These are phyloP conservation scores for Rosa persica DNA, from an alignment of 306 rosid species.

Conservation along the genomic window DNA sequence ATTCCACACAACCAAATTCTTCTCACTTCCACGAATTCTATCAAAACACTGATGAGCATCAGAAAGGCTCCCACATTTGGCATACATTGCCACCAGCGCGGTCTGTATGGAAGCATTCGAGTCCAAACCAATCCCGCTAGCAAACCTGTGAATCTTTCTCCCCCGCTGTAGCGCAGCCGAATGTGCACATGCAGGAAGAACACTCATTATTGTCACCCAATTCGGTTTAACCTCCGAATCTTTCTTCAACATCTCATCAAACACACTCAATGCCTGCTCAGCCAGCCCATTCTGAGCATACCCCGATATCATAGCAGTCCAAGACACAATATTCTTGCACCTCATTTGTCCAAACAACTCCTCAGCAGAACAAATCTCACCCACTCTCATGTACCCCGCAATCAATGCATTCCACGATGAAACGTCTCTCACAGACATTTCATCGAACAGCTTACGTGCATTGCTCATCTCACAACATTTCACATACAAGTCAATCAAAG, in stretches of 20 bases:
- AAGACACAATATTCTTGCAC: conserved; percentile 25
- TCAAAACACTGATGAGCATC: conserved; percentile 27
- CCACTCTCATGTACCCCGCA: conserved; percentile 32
- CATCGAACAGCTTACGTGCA: conserved; percentile 23
- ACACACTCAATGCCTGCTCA: conserved; percentile 23
- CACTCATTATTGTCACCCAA: conserved; percentile 35
- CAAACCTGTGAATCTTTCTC: conserved; percentile 22
- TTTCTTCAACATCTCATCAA: conserved; percentile 23
- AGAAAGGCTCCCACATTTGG: conserved; percentile 28
- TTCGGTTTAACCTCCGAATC: conserved; percentile 25
- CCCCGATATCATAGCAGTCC: conserved; percentile 33
- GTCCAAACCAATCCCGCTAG: conserved; percentile 20
- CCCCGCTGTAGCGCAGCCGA: conserved; percentile 33
- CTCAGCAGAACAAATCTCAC: conserved; percentile 22
- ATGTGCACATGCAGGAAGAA: conserved; percentile 33
- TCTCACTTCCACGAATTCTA: not conserved
- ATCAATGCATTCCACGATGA: conserved; percentile 31
- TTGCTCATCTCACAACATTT: conserved; percentile 24
- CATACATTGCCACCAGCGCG: conserved; percentile 36
- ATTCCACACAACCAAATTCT: conserved; percentile 22
- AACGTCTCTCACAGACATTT: conserved; percentile 19
- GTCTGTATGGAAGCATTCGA: conserved; percentile 17
- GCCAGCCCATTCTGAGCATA: conserved; percentile 31
- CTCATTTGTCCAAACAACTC: conserved; percentile 23
- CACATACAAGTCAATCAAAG: conserved; percentile 33